Evolutionary conservation across 169 alveolate genomes (phyloP).

Genomic region (Eimeria praecox): DNA sequence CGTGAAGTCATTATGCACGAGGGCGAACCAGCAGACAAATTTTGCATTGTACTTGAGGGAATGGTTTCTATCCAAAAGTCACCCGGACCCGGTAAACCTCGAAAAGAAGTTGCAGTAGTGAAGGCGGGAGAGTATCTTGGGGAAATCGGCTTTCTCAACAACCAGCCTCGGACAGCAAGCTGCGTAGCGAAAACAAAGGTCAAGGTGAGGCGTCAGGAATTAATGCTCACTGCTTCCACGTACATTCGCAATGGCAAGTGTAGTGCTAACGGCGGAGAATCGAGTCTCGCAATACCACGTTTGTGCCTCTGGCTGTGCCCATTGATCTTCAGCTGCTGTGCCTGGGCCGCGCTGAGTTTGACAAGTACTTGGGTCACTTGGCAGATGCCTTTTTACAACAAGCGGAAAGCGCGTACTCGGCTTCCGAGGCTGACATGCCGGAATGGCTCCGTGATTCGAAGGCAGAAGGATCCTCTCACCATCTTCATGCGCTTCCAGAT

Average conservation of each 20-base stretch:
- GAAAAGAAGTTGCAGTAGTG: constrained; percentile 80
- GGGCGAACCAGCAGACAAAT: constrained; percentile 88
- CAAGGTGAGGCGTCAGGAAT: constrained; percentile 79
- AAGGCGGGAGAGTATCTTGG: constrained; percentile 88
- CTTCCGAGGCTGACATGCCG: constrained; percentile 63
- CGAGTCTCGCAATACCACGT: background rate
- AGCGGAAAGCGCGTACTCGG: constrained; percentile 73
- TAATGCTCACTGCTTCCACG: background rate
- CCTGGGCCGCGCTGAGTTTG: constrained; percentile 73
- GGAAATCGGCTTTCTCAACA: constrained; percentile 86
- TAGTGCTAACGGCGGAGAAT: too few relatives aligned
- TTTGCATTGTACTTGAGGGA: constrained; percentile 87
- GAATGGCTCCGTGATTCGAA: constrained; percentile 77
- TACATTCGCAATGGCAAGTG: background rate
- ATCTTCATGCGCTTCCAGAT: constrained; percentile 9
- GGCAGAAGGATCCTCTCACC: constrained; percentile 57
- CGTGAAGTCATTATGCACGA: constrained; percentile 86
- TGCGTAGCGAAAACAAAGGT: constrained; percentile 87
- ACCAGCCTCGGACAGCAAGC: constrained; percentile 85
- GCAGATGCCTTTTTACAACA: constrained; percentile 72
- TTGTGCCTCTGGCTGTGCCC: background rate
- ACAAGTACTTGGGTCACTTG: constrained; percentile 62
- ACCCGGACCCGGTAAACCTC: constrained; percentile 83
- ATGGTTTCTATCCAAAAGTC: constrained; percentile 86
- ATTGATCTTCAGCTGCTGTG: constrained; percentile 53